Percentiles rank a stretch among this genome's conserved stretches.
These are phyloP conservation scores for Bidens hawaiensis DNA, from an alignment of 140 eudicot genomes.

Conservation along the genomic window DNA sequence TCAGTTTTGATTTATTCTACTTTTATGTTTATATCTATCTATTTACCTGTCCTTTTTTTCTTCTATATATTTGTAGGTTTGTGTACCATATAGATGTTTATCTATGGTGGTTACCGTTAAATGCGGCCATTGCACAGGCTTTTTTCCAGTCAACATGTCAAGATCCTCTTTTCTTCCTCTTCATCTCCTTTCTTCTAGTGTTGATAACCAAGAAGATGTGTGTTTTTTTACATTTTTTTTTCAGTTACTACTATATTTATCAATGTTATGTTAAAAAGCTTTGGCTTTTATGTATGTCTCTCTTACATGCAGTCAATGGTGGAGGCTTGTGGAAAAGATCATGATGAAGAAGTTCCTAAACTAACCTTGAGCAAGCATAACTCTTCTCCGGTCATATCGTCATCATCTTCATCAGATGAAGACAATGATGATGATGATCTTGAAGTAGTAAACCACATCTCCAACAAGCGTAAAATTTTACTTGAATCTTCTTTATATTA, in stretches of 20 bases:
- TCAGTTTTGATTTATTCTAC: background rate
- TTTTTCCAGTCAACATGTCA: constrained; percentile 76
- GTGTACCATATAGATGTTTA: constrained; percentile 75
- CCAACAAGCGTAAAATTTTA: constrained; percentile 54
- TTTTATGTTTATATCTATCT: background rate
- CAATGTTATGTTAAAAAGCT: background rate
- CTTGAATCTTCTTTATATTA: background rate
- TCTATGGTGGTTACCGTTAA: constrained; percentile 75
- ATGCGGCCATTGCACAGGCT: constrained; percentile 86
- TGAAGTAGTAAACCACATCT: constrained; percentile 33
- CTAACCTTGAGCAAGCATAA: constrained; percentile 27
- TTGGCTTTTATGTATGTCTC: background rate
- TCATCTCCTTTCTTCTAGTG: constrained; percentile 58
- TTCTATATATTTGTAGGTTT: constrained; percentile 45
- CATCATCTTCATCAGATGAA: constrained; percentile 56
- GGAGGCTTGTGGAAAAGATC: constrained; percentile 34
- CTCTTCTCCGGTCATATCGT: constrained; percentile 41
- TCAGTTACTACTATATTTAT: background rate
- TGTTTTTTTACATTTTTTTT: background rate
- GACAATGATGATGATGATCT: constrained; percentile 51
- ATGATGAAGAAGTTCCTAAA: constrained; percentile 34
- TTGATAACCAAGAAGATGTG: constrained; percentile 32
- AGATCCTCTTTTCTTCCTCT: constrained; percentile 59
- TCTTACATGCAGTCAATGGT: constrained; percentile 22
- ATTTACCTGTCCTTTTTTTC: background rate